phyloP scores from a whole-genome alignment of 2,329 filamentous ascomycete species.

The Cytospora mali region DNA sequence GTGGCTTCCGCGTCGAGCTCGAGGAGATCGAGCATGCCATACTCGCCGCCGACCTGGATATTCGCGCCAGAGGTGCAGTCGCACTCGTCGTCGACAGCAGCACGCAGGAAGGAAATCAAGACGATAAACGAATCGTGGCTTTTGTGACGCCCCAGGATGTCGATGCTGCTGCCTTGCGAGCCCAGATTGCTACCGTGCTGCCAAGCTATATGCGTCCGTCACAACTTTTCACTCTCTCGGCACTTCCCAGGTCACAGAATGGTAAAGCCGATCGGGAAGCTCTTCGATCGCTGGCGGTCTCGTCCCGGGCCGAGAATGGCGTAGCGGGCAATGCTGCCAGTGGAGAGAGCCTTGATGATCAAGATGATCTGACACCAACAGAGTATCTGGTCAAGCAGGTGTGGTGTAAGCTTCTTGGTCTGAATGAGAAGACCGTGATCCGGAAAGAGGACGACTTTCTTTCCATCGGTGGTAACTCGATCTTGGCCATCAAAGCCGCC shows the following conservation, averaged over 20 bases:
- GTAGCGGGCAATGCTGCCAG: background rate
- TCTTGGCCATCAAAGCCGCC: slow-evolving; percentile 3
- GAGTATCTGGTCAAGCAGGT: background rate
- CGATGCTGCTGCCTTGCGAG: background rate
- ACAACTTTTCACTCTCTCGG: background rate
- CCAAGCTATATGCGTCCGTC: slow-evolving; percentile 8
- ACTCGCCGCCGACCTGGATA: background rate
- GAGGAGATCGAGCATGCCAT: slow-evolving; percentile 29
- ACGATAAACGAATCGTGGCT: background rate
- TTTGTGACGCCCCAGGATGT: slow-evolving; percentile 5
- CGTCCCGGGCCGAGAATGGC: background rate
- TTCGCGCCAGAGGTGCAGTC: background rate
- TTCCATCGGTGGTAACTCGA: background rate
- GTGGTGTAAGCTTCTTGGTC: slow-evolving; percentile 1
- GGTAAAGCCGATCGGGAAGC: background rate
- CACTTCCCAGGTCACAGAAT: background rate
- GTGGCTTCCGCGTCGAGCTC: slow-evolving; percentile 54
- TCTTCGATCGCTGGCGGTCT: background rate
- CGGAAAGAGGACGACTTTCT: background rate
- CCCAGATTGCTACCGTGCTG: slow-evolving; percentile 3
- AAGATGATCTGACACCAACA: background rate
- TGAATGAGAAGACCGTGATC: background rate
- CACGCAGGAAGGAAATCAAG: slow-evolving; percentile 3
- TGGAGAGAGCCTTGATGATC: background rate
- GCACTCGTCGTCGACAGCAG: background rate